Conservation (phyloP, 1,284 basidiomycete genomes). For the Prillingera fragicola region DNA sequence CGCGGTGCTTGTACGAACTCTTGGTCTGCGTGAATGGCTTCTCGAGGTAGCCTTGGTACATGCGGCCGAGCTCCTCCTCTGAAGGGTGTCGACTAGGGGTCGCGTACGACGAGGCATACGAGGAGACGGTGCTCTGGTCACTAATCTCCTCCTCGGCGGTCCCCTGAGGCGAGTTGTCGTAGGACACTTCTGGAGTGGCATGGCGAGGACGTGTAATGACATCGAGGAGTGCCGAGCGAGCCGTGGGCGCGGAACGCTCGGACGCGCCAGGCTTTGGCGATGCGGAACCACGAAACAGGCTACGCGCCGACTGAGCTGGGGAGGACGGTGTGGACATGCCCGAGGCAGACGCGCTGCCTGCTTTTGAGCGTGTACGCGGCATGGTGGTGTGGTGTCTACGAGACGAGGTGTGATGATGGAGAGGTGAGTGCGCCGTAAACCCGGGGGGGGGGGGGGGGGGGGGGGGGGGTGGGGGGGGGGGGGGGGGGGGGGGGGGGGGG, state of each 20-base stretch:
- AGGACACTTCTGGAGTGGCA: conserved; percentile 16
- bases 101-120: conserved; percentile 32
- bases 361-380: conserved; percentile 4
- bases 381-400: not conserved
- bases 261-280: not conserved
- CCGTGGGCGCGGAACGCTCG: conserved; percentile 13
- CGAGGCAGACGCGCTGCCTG: conserved; percentile 1
- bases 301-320: not conserved
- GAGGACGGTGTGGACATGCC: not conserved
- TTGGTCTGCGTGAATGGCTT: conserved; percentile 36
- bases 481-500: too few relatives aligned
- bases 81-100: conserved; percentile 11
- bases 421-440: too few relatives aligned
- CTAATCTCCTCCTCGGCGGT: conserved; percentile 25
- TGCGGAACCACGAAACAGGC: not conserved
- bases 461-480: too few relatives aligned
- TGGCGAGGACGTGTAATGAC: conserved; percentile 33
- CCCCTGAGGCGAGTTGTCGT: conserved; percentile 15
- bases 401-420: too few relatives aligned
- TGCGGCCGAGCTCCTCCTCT: conserved; percentile 30
- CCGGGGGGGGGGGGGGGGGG: too few relatives aligned
- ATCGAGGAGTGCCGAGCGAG: conserved; percentile 32
- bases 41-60: conserved; percentile 41
- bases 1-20: conserved; percentile 40
- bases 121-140: conserved; percentile 36